These are phyloP conservation scores for Jackrogersella multiformis DNA, from an alignment of 495 filamentous ascomycete genomes.

Conservation along the genomic window DNA sequence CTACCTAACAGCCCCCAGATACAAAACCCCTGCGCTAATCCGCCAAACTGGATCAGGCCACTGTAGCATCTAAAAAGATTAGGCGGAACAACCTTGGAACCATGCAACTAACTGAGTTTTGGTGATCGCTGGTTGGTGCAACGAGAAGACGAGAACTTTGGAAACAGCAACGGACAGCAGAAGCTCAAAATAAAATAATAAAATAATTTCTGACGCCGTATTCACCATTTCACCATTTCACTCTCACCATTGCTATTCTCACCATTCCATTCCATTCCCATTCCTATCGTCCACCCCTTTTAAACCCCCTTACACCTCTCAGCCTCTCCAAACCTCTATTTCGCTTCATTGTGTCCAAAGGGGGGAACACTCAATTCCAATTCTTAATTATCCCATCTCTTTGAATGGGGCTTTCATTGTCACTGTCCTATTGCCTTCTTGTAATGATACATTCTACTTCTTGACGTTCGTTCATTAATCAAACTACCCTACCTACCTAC, in stretches of 20 bases:
- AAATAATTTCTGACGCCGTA: conserved; percentile 41
- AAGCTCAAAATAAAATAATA: too few relatives aligned
- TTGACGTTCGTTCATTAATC: conserved; percentile 61
- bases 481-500: too few relatives aligned
- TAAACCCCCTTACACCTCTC: not conserved
- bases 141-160: too few relatives aligned
- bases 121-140: conserved; percentile 1
- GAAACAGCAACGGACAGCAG: too few relatives aligned
- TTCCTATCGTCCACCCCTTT: conserved; percentile 1
- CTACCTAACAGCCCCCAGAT: not conserved
- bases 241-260: conserved; percentile 1
- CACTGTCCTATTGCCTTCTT: conserved; percentile 48
- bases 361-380: conserved; percentile 22
- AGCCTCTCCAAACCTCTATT: not conserved
- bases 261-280: conserved; percentile 16
- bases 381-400: conserved; percentile 35
- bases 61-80: conserved; percentile 46
- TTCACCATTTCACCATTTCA: conserved; percentile 13
- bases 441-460: conserved; percentile 56
- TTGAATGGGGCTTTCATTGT: conserved; percentile 43
- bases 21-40: conserved; percentile 38
- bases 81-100: conserved; percentile 35
- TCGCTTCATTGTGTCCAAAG: conserved; percentile 36
- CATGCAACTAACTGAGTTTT: conserved; percentile 17
- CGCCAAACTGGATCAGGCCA: conserved; percentile 47